phyloP scores from a whole-genome alignment of 2,329 filamentous ascomycete genomes.

The Tolypocladium tundrense region DNA sequence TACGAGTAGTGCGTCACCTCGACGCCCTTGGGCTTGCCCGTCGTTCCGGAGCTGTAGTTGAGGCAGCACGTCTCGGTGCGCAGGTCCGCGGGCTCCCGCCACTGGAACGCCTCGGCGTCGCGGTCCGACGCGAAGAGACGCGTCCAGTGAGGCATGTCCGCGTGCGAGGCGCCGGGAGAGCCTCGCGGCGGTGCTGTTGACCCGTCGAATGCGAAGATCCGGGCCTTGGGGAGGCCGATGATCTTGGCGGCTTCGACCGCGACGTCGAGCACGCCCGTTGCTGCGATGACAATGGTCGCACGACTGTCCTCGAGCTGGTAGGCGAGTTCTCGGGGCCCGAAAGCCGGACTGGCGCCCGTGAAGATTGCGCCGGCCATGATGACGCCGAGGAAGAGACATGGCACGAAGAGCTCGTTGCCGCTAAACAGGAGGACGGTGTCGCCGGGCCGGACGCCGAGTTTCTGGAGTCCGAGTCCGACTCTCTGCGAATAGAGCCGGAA shows the following conservation, averaged over 20 bases:
- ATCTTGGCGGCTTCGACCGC: background rate
- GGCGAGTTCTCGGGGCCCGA: background rate
- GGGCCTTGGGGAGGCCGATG: background rate
- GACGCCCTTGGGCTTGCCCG: background rate
- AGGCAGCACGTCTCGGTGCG: background rate
- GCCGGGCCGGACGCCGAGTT: background rate
- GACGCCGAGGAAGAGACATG: background rate
- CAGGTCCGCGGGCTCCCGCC: background rate
- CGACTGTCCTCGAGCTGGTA: background rate
- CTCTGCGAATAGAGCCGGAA: background rate
- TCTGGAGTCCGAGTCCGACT: background rate
- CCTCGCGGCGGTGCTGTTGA: background rate
- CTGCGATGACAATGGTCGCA: background rate
- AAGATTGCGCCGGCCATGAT: background rate
- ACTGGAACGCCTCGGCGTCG: background rate
- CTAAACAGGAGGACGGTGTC: background rate
- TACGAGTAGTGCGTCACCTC: background rate
- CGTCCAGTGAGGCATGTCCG: background rate
- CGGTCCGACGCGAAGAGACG: background rate
- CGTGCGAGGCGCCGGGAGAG: background rate
- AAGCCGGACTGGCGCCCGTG: background rate
- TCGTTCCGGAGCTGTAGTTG: background rate
- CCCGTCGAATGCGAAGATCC: background rate
- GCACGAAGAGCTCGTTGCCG: background rate
- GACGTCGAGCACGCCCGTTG: background rate